phyloP scores from a whole-genome alignment of 2,329 filamentous ascomycete species.

The Exophiala phaeomuriformis region DNA sequence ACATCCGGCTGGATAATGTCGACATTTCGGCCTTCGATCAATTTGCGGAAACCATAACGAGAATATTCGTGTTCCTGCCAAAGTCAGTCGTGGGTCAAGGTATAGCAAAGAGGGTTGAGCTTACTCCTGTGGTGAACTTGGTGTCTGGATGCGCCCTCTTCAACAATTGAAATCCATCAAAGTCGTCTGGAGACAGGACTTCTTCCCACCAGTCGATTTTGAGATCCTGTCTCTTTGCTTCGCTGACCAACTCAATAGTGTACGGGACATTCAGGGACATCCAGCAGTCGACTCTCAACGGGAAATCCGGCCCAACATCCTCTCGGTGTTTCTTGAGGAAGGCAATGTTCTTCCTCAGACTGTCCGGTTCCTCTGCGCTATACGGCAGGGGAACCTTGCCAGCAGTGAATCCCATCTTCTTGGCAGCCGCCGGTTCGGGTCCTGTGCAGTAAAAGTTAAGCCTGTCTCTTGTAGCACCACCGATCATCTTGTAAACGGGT shows the following conservation, averaged over 20 bases:
- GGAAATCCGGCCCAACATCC: conserved; percentile 79
- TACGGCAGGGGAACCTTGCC: conserved; percentile 86
- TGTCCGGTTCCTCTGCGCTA: conserved; percentile 75
- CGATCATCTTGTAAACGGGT: conserved; percentile 90
- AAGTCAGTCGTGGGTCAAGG: background rate
- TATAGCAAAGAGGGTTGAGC: background rate
- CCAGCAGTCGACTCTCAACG: conserved; percentile 92
- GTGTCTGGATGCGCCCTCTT: conserved; percentile 83
- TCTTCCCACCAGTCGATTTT: conserved; percentile 98
- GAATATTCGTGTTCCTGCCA: conserved; percentile 78
- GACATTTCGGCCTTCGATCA: conserved; percentile 82
- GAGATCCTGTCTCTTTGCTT: conserved; percentile 68
- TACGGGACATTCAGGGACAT: conserved; percentile 92
- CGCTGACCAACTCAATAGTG: conserved; percentile 83
- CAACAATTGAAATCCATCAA: conserved; percentile 80
- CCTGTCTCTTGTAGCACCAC: conserved; percentile 68
- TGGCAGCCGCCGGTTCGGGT: conserved; percentile 71
- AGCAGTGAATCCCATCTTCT: conserved; percentile 81
- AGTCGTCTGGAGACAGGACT: conserved; percentile 83
- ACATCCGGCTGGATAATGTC: conserved; percentile 95
- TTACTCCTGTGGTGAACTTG: conserved; percentile 78
- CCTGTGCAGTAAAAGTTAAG: conserved; percentile 94
- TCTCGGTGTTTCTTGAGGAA: conserved; percentile 80
- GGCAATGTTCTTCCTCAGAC: conserved; percentile 80
- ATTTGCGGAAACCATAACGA: conserved; percentile 86